Percentiles rank a stretch among this genome's conserved stretches.
Conservation (phyloP, 1,284 basidiomycete genomes). For the Lentinus polychrous region DNA sequence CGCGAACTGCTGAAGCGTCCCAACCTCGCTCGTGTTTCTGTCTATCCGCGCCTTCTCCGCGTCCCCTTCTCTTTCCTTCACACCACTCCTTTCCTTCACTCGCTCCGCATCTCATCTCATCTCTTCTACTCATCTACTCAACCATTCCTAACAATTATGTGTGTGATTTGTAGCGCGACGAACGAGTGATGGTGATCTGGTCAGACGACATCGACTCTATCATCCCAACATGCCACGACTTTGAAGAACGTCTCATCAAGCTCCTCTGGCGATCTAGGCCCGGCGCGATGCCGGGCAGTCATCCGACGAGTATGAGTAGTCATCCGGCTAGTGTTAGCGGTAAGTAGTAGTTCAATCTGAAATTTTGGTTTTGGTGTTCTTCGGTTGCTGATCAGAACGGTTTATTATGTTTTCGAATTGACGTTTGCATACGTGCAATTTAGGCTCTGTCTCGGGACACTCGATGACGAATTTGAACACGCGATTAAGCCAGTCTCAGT, state of each 20-base stretch:
- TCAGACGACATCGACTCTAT: conserved; percentile 67
- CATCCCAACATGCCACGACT: conserved; percentile 62
- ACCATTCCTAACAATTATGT: too few relatives aligned
- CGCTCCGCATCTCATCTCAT: neutral
- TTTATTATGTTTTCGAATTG: too few relatives aligned
- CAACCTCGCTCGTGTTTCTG: neutral
- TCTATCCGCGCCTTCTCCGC: neutral
- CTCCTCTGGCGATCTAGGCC: conserved; percentile 56
- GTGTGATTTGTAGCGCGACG: too few relatives aligned
- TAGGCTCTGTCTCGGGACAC: conserved; percentile 25
- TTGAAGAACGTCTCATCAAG: conserved; percentile 76
- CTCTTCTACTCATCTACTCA: neutral
- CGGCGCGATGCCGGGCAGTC: conserved; percentile 15
- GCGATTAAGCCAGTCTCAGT: too few relatives aligned
- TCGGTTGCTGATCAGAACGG: too few relatives aligned
- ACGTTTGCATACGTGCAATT: too few relatives aligned
- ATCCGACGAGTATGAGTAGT: conserved; percentile 20
- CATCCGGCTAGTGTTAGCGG: conserved; percentile 22
- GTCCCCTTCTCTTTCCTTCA: conserved; percentile 61
- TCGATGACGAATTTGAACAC: conserved; percentile 23
- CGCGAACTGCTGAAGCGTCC: neutral
- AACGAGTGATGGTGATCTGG: conserved; percentile 75
- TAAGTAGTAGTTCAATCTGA: too few relatives aligned
- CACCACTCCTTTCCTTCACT: conserved; percentile 11
- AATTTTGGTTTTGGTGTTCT: too few relatives aligned